Evolutionary conservation across 2,329 filamentous ascomycete genomes (phyloP), one percentile per base, ranked within the genome.

Genomic region (Acarospora socialis): DNA sequence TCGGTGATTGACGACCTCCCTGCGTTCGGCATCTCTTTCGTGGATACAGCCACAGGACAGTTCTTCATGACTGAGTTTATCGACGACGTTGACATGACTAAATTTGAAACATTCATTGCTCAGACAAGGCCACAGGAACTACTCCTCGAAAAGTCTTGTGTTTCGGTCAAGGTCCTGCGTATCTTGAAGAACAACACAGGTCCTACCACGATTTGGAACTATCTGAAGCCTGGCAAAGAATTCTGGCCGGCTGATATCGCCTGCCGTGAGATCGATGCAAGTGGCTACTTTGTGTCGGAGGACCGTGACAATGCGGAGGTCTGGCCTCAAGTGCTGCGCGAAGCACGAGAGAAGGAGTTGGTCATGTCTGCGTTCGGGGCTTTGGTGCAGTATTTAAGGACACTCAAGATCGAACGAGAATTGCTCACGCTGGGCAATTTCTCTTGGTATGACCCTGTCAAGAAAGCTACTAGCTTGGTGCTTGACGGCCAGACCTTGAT

Each of bases 101-200:
- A 86, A 50, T 95, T 98, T 44, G 90, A 98, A 60, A 98, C 90
- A 0, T 80, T 98, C 40, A 76, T 98, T 21, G 90, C 90, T 10
- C 90, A 98, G 53, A 92, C 77, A 10, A 72, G 79, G 13, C 90
- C 90, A 0, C 78, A 82, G 30, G 90, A 98, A 55, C 60, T 98
- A 26, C 61, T 98, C 1, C 60, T 98, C 0, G 90, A 98, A 52
- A 95, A 92, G 54, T 80, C 77, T 0, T 76, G 66, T 17, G 64
- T 95, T 18, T 94, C 86, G 0, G 74, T 78, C n/a, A 92, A 90
- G 51, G 82, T 82, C 0, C 57, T 93, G 36, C 79, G 90, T 3
- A 93, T 98, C 25, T 63, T 98, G 43, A 98, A 95, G 59, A 95
- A 92, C 52, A 95, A 92, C 53, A 94, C 86, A 0, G 70, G 73